Conservation (phyloP, 2,329 filamentous ascomycete genomes). For the Colletotrichum sp. region DNA sequence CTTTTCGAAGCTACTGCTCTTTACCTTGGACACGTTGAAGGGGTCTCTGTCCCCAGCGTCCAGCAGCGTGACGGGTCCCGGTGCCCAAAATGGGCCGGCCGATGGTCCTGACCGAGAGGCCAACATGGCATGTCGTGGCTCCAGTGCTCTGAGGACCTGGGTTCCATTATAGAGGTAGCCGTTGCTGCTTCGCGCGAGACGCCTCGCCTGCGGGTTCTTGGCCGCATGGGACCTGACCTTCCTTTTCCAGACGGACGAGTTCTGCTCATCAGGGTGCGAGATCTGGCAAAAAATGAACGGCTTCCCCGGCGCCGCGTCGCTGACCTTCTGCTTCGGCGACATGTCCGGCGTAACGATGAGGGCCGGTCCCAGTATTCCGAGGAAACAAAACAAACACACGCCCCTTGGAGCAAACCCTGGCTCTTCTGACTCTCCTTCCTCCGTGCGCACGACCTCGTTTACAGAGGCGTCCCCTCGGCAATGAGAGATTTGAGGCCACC, state of each 20-base stretch:
- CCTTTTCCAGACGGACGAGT: conserved; percentile 1
- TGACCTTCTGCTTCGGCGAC: background rate
- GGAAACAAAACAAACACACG: background rate
- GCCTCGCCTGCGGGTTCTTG: conserved; percentile 8
- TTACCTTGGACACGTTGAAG: background rate
- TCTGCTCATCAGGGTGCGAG: conserved; percentile 16
- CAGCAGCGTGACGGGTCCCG: background rate
- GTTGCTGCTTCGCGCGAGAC: background rate
- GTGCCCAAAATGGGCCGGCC: background rate
- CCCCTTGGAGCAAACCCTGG: background rate
- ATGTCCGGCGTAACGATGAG: background rate
- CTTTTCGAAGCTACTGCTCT: background rate
- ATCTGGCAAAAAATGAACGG: conserved; percentile 25
- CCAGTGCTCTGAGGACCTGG: background rate
- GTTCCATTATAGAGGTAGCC: background rate
- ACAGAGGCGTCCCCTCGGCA: background rate
- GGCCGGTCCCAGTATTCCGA: background rate
- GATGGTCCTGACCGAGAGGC: background rate
- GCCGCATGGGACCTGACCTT: conserved; percentile 27
- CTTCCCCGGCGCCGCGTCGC: background rate
- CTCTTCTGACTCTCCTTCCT: background rate
- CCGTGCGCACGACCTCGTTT: background rate
- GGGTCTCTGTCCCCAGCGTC: background rate
- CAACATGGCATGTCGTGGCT: background rate
- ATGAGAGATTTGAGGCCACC: background rate